These are phyloP conservation scores for Periconia macrospinosa DNA, from an alignment of 2,329 filamentous ascomycete species.

Conservation along the genomic window DNA sequence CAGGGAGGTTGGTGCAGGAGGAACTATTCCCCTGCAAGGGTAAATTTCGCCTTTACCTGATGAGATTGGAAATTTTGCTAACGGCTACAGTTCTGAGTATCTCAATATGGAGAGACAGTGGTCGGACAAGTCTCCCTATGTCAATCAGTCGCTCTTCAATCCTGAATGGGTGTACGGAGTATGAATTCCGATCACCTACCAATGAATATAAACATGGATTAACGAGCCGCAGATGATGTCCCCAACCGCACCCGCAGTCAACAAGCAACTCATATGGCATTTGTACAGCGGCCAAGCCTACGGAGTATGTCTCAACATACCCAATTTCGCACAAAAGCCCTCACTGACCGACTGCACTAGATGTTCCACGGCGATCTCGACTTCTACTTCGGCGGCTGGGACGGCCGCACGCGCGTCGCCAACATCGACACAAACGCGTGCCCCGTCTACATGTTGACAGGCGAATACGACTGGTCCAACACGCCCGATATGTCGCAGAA, in stretches of 20 bases:
- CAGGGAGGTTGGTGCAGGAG: slow-evolving; percentile 51
- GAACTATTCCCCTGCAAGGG: slow-evolving; percentile 52
- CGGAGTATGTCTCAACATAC: slow-evolving; percentile 29
- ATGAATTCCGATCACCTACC: slow-evolving; percentile 1
- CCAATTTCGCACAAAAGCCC: not conserved
- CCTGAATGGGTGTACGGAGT: slow-evolving; percentile 54
- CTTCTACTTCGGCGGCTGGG: slow-evolving; percentile 56
- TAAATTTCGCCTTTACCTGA: slow-evolving; percentile 13
- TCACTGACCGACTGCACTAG: slow-evolving; percentile 7
- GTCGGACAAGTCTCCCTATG: slow-evolving; percentile 50
- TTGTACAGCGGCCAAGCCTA: slow-evolving; percentile 54
- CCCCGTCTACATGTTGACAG: slow-evolving; percentile 55
- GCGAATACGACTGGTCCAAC: slow-evolving; percentile 54
- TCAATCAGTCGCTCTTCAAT: slow-evolving; percentile 53
- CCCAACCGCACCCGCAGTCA: slow-evolving; percentile 48
- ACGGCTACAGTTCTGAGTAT: slow-evolving; percentile 38
- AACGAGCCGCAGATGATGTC: slow-evolving; percentile 45
- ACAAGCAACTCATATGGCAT: slow-evolving; percentile 55
- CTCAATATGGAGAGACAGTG: slow-evolving; percentile 49
- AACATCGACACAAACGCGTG: slow-evolving; percentile 53
- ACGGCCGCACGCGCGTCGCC: slow-evolving; percentile 49
- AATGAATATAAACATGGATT: not conserved
- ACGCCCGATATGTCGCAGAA: slow-evolving; percentile 51
- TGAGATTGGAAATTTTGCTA: slow-evolving; percentile 20
- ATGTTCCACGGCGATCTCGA: slow-evolving; percentile 57